phyloP scores from a whole-genome alignment of 805 yeast genomes.

The Scheffersomyces ergatensis region DNA sequence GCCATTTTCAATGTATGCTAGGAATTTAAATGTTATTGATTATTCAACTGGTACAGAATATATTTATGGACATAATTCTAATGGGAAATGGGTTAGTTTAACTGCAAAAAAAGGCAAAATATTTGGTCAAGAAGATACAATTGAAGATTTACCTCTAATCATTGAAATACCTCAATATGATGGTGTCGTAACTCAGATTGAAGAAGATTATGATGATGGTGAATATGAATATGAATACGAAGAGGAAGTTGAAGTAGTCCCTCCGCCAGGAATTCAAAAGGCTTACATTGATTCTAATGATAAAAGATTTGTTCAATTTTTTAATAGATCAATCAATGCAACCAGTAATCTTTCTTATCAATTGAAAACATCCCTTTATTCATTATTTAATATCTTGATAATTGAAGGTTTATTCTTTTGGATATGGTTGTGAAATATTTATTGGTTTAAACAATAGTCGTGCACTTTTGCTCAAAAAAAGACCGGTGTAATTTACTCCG shows the following conservation, averaged over 20 bases:
- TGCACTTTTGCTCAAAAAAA: background rate
- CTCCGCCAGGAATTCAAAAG: background rate
- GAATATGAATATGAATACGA: background rate
- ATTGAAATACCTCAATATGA: background rate
- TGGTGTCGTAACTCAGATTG: background rate
- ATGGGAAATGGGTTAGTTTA: slow-evolving; percentile 14
- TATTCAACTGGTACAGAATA: slow-evolving; percentile 28
- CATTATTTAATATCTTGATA: background rate
- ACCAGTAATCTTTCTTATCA: background rate
- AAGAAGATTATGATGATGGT: background rate
- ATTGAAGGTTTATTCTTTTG: background rate
- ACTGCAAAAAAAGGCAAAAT: slow-evolving; percentile 10
- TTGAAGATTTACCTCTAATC: background rate
- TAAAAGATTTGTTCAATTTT: background rate
- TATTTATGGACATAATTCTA: slow-evolving; percentile 21
- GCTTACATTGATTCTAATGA: background rate
- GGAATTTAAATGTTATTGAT: slow-evolving; percentile 20
- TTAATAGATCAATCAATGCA: background rate
- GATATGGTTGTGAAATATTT: background rate
- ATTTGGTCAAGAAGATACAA: slow-evolving; percentile 1
- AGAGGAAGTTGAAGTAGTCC: background rate
- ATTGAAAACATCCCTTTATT: background rate
- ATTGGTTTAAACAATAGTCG: background rate
- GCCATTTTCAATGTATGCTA: slow-evolving; percentile 33
- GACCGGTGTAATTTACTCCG: background rate